phyloP scores from a whole-genome alignment of 2,329 filamentous ascomycete genomes.

The Xylariaceae sp. region DNA sequence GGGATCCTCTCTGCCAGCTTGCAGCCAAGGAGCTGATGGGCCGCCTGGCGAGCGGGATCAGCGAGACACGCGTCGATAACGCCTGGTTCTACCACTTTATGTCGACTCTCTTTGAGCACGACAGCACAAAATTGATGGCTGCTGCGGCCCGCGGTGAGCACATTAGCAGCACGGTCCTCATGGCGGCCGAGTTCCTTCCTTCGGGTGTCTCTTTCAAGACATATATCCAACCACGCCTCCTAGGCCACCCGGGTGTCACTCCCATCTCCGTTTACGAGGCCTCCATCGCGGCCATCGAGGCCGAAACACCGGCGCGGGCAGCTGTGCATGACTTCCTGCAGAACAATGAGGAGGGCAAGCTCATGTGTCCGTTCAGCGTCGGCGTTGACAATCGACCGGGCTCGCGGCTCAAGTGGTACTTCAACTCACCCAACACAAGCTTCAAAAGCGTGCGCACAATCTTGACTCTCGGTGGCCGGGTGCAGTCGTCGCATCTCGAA shows the following conservation, averaged over 20 bases:
- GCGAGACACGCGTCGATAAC: slow-evolving; percentile 1
- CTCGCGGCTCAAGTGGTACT: slow-evolving; percentile 14
- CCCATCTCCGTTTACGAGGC: slow-evolving; percentile 1
- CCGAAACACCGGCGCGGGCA: background rate
- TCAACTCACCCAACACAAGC: slow-evolving; percentile 13
- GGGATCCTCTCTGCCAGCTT: slow-evolving; percentile 5
- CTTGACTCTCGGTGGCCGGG: slow-evolving; percentile 14
- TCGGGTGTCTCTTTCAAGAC: slow-evolving; percentile 9
- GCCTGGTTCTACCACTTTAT: slow-evolving; percentile 10
- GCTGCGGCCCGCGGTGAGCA: slow-evolving; percentile 1
- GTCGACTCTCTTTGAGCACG: slow-evolving; percentile 11
- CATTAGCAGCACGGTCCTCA: slow-evolving; percentile 1
- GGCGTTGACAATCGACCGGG: slow-evolving; percentile 9
- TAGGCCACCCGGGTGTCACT: slow-evolving; percentile 1
- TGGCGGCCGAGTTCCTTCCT: slow-evolving; percentile 8
- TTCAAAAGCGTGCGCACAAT: slow-evolving; percentile 11
- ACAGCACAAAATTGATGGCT: slow-evolving; percentile 6
- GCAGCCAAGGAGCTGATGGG: slow-evolving; percentile 5
- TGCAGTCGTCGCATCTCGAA: slow-evolving; percentile 3
- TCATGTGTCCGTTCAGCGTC: slow-evolving; percentile 9
- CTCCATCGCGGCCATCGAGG: slow-evolving; percentile 3
- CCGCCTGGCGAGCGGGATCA: slow-evolving; percentile 1
- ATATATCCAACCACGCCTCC: slow-evolving; percentile 4
- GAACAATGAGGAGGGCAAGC: slow-evolving; percentile 5
- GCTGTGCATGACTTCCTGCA: slow-evolving; percentile 5